Evolutionary conservation across 1,284 basidiomycete genomes (phyloP).

Genomic region (Dichomitus squalens): DNA sequence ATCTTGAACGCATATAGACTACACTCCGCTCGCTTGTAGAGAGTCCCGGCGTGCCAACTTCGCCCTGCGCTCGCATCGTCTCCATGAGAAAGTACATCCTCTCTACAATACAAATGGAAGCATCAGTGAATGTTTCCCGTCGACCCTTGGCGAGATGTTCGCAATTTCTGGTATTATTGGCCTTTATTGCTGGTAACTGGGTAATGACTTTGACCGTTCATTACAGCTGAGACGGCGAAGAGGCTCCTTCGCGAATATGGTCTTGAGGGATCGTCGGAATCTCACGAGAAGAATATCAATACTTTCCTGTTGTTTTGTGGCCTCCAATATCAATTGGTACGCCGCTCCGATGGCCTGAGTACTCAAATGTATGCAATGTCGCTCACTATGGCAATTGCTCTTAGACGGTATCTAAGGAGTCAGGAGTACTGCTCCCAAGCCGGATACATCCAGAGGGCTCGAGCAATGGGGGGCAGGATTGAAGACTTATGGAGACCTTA

Average conservation of each 20-base stretch:
- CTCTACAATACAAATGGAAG: constrained; percentile 48
- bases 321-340: constrained; percentile 46
- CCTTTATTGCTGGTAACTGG: not conserved
- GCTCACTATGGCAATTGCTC: constrained; percentile 10
- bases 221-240: constrained; percentile 37
- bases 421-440: too few species aligned
- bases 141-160: constrained; percentile 48
- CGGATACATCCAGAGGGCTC: too few species aligned
- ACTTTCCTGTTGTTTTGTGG: constrained; percentile 54
- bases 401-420: too few species aligned
- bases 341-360: not conserved
- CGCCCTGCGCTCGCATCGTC: constrained; percentile 41
- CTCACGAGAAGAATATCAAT: constrained; percentile 50
- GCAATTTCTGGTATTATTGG: constrained; percentile 45
- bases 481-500: too few species aligned
- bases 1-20: not conserved
- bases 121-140: constrained; percentile 47
- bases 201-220: not conserved
- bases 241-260: constrained; percentile 47
- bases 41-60: constrained; percentile 57
- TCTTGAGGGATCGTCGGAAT: constrained; percentile 26
- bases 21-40: constrained; percentile 29
- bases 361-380: not conserved
- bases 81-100: constrained; percentile 43
- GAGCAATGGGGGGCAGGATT: too few species aligned